phyloP scores from a whole-genome alignment of 371 early-diverging fungal genomes.

The Capillidium heterosporum region DNA sequence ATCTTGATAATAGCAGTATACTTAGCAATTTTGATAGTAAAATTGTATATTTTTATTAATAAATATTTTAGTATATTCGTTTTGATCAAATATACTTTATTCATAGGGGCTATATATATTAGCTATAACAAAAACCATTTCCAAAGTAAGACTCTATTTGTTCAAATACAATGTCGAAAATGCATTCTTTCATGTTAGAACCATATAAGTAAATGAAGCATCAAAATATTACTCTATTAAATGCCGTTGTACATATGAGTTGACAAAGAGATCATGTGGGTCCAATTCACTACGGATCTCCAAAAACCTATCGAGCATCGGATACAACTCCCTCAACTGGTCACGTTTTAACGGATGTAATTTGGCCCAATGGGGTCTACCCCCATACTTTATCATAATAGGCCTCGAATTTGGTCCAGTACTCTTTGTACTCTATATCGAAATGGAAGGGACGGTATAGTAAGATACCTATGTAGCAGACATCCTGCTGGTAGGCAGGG shows the following conservation, averaged over 20 bases:
- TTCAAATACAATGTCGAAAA: too few relatives aligned
- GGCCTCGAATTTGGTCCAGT: slow-evolving; percentile 59
- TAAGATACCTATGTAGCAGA: slow-evolving; percentile 69
- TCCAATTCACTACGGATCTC: slow-evolving; percentile 37
- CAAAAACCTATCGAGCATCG: slow-evolving; percentile 37
- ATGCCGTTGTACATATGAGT: slow-evolving; percentile 52
- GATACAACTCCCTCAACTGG: slow-evolving; percentile 37
- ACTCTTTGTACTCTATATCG: slow-evolving; percentile 50
- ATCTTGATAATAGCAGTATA: too few relatives aligned
- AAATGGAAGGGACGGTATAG: slow-evolving; percentile 66
- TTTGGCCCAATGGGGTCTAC: slow-evolving; percentile 81
- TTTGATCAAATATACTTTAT: too few relatives aligned
- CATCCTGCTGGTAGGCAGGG: slow-evolving; percentile 42
- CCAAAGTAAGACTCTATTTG: too few relatives aligned
- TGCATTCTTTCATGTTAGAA: too few relatives aligned
- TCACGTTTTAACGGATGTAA: slow-evolving; percentile 35
- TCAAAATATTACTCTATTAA: slow-evolving; percentile 10
- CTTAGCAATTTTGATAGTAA: too few relatives aligned
- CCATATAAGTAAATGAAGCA: not conserved
- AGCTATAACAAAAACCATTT: too few relatives aligned
- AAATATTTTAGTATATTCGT: too few relatives aligned
- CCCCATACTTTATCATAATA: slow-evolving; percentile 49
- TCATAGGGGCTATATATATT: too few relatives aligned
- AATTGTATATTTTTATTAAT: too few relatives aligned
- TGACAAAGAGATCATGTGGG: slow-evolving; percentile 53